These are phyloP conservation scores for Phytophthora pluvialis DNA, from an alignment of 352 stramenopile genomes.

Conservation along the genomic window DNA sequence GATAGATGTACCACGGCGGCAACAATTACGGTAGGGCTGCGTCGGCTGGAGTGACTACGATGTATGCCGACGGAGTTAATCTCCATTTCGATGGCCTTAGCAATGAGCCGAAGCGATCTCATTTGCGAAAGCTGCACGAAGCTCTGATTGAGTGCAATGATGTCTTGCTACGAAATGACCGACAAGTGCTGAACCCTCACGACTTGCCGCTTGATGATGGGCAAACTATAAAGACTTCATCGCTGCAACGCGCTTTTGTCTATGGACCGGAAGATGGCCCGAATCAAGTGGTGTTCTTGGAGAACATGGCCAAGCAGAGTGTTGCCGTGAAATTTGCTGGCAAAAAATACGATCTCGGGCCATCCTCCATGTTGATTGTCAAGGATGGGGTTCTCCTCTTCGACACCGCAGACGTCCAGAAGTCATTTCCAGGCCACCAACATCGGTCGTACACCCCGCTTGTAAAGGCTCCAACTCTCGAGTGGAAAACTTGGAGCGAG, in stretches of 20 bases:
- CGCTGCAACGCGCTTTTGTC: conserved; percentile 52
- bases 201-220: conserved; percentile 19
- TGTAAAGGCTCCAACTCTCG: conserved; percentile 33
- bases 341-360: conserved; percentile 42
- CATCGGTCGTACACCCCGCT: conserved; percentile 53
- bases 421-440: conserved; percentile 50
- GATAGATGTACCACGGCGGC: conserved; percentile 77
- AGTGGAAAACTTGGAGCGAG: conserved; percentile 68
- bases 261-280: conserved; percentile 38
- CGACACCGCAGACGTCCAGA: conserved; percentile 57
- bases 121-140: conserved; percentile 67
- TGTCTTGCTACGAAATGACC: conserved; percentile 50
- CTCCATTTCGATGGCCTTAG: conserved; percentile 68
- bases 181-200: conserved; percentile 55
- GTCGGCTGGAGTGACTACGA: conserved; percentile 70
- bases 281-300: conserved; percentile 55
- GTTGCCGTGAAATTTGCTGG: conserved; percentile 45
- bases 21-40: conserved; percentile 77
- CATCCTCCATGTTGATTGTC: conserved; percentile 59
- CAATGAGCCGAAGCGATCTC: conserved; percentile 75
- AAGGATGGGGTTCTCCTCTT: conserved; percentile 51
- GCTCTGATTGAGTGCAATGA: conserved; percentile 65
- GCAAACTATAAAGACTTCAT: conserved; percentile 11
- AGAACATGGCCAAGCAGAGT: conserved; percentile 48
- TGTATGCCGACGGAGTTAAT: conserved; percentile 76